Base-by-base conservation (phyloP, 1,284 basidiomycete species). In the Trichosporon asahii region DNA sequence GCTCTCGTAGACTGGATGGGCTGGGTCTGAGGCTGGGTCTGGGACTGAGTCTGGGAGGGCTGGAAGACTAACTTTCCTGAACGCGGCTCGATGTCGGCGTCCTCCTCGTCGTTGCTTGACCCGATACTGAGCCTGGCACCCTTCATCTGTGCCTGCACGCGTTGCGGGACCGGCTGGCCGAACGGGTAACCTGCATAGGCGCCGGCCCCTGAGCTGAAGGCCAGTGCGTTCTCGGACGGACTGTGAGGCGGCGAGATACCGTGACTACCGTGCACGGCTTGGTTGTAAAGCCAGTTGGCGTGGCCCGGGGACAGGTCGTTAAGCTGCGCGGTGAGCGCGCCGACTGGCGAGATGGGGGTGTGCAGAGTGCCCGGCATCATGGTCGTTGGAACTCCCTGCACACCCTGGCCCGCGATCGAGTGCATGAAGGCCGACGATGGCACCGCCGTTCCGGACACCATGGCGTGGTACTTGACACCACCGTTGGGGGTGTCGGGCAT, bases 21-120 rank as follows among this genome's bases (percentile, higher is more conserved):
- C 49, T 53, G 49, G 49, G 49, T 11, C 21, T 53, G 49, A 21
- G 49, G 9, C 49, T 49, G 46, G 46, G 46, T 6, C n/a, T 49
- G 46, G 46, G 21, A n/a, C 46, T 53, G 49, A 18, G 49, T 4
- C 49, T 25, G n/a, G 23, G 49, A 53, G 49, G 49, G n/a, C 49
- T 53, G 49, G 12, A 23, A 53, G 49, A 53, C 49, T 53, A 61
- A 31, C 57, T 31, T 29, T 31, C 57, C 57, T 5, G 57, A 61
- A 7, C 57, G 57, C 14, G 27, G 57, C 57, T 61, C 57, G 27
- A 31, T 29, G 18, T 61, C 57, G 15, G 15, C 57, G 57, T 61
- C 57, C 27, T 61, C 57, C 18, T 61, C 57, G 57, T 61, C 57
- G 57, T 61, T 61, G 29, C 57, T 61, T 31, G 57, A 61, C 6